Percentiles rank a stretch among this genome's conserved stretches.
Conservation (phyloP, 1,284 basidiomycete species). For the Ganoderma multipileum region DNA sequence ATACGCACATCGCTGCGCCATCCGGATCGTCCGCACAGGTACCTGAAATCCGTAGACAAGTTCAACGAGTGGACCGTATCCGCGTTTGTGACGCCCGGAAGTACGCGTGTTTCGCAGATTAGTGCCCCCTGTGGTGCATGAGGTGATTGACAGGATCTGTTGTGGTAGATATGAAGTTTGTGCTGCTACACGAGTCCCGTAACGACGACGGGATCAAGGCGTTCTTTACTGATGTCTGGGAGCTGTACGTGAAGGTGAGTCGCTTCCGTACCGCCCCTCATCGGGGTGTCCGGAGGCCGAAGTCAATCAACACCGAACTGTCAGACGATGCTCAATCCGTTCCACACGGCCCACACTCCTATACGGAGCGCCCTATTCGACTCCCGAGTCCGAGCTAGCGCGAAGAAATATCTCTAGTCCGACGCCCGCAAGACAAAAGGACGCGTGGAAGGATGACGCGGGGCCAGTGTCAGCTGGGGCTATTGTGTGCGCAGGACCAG, state of each 20-base stretch:
- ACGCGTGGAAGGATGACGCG: neutral
- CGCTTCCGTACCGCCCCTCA: constrained; percentile 19
- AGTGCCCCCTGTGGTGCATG: neutral
- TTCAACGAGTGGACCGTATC: constrained; percentile 98
- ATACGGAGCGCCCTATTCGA: constrained; percentile 88
- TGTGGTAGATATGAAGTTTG: constrained; percentile 83
- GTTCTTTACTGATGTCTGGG: constrained; percentile 95
- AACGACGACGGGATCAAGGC: constrained; percentile 94
- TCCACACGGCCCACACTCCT: constrained; percentile 86
- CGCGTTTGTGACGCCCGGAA: constrained; percentile 91
- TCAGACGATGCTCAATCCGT: constrained; percentile 90
- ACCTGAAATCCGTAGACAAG: constrained; percentile 91
- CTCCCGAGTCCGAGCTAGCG: constrained; percentile 81
- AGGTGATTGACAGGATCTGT: constrained; percentile 24
- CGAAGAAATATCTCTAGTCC: constrained; percentile 80
- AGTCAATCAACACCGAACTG: constrained; percentile 13
- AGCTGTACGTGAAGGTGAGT: constrained; percentile 90
- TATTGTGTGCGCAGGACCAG: constrained; percentile 14
- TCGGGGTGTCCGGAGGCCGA: constrained; percentile 31
- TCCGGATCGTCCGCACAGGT: constrained; percentile 58
- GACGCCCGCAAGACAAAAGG: constrained; percentile 18
- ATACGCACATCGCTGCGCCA: neutral
- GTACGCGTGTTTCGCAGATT: constrained; percentile 56
- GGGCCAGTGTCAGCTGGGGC: constrained; percentile 4
- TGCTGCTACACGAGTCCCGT: constrained; percentile 91